phyloP scores from a whole-genome alignment of 2,329 filamentous ascomycete species.

The Byssoonygena ceratinophila region DNA sequence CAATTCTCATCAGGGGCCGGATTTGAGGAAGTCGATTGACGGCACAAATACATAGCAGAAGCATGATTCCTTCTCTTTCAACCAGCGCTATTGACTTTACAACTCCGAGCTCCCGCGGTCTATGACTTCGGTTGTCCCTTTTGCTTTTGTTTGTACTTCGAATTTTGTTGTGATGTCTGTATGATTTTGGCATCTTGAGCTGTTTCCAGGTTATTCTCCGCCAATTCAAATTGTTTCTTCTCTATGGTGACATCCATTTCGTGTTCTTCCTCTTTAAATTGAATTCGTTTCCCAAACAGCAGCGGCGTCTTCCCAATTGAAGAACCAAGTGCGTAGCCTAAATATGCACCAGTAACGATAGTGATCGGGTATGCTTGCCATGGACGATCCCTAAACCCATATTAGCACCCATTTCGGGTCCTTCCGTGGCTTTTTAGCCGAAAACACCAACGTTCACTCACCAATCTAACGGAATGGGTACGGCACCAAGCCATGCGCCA shows the following conservation, averaged over 20 bases:
- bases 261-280: conserved; percentile 22
- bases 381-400: conserved; percentile 62
- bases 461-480: conserved; percentile 95
- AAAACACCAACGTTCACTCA: conserved; percentile 25
- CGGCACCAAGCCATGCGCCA: conserved; percentile 84
- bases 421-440: not conserved
- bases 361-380: conserved; percentile 99
- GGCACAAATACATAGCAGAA: not conserved
- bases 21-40: not conserved
- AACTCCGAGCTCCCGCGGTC: not conserved
- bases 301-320: conserved; percentile 24
- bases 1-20: too few species aligned
- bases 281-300: conserved; percentile 29
- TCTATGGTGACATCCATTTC: not conserved
- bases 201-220: not conserved
- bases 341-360: conserved; percentile 70
- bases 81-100: not conserved
- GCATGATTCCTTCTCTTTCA: not conserved
- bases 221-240: not conserved
- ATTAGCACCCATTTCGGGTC: conserved; percentile 1
- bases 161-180: not conserved
- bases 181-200: not conserved
- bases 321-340: conserved; percentile 59
- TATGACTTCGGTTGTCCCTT: not conserved
- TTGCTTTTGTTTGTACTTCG: conserved; percentile 2